Conservation (phyloP, 495 filamentous ascomycete genomes). For the Trichoderma parareesei region DNA sequence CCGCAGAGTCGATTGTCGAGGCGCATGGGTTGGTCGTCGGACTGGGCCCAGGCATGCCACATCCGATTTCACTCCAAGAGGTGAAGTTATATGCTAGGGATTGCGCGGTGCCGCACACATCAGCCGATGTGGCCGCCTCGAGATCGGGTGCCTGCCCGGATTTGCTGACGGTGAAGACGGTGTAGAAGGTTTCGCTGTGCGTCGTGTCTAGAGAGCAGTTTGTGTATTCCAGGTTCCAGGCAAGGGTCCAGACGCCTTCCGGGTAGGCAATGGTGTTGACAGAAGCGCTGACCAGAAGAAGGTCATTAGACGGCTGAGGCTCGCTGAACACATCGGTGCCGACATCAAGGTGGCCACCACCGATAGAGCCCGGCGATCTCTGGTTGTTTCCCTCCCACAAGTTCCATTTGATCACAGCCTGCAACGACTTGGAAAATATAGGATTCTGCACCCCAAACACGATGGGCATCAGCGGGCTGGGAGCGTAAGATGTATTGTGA, state of each 20-base stretch:
- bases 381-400: slow-evolving; percentile 15
- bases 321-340: slow-evolving; percentile 12
- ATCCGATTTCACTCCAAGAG: background rate
- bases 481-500: slow-evolving; percentile 35
- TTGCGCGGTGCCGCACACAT: background rate
- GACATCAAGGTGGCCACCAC: slow-evolving; percentile 13
- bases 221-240: background rate
- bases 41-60: background rate
- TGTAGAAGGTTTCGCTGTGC: background rate
- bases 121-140: background rate
- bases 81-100: background rate
- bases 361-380: background rate
- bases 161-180: background rate
- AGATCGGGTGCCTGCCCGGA: background rate
- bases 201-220: background rate
- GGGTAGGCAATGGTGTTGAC: background rate
- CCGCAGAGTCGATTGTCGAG: background rate
- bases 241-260: background rate
- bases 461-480: slow-evolving; percentile 24
- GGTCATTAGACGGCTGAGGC: slow-evolving; percentile 20
- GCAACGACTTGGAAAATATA: slow-evolving; percentile 13
- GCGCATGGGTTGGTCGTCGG: slow-evolving; percentile 7
- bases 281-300: slow-evolving; percentile 17
- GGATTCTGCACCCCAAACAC: slow-evolving; percentile 33
- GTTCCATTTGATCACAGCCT: slow-evolving; percentile 15